These are phyloP conservation scores for Colletotrichum sp. DNA, from an alignment of 2,329 filamentous ascomycete genomes.

Conservation along the genomic window DNA sequence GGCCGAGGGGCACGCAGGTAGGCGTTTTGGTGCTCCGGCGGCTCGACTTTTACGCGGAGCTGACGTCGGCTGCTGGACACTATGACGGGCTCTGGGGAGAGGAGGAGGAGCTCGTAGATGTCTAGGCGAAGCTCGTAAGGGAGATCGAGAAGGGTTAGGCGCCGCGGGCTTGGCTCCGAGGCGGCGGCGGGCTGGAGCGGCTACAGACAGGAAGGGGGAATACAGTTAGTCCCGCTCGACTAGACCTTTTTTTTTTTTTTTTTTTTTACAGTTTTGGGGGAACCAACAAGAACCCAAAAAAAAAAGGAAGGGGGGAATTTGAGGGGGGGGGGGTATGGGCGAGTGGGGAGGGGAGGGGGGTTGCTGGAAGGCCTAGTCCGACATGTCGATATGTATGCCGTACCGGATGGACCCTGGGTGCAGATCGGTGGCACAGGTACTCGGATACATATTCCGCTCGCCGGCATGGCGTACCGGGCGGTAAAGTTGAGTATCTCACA, in stretches of 20 bases:
- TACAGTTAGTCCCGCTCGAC: not conserved
- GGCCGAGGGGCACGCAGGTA: conserved; percentile 7
- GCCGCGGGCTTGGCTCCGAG: not conserved
- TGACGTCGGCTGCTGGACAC: conserved; percentile 17
- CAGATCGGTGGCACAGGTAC: not conserved
- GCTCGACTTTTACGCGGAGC: conserved; percentile 9
- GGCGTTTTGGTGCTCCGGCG: conserved; percentile 5
- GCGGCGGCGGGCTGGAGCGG: not conserved
- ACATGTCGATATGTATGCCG: not conserved
- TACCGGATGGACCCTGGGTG: not conserved
- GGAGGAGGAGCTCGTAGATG: conserved; percentile 29
- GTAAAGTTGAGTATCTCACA: not conserved
- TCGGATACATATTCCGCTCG: not conserved
- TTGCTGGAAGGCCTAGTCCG: not conserved
- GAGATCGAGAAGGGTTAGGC: conserved; percentile 26
- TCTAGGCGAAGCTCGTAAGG: conserved; percentile 32
- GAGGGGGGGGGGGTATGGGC: too few relatives aligned
- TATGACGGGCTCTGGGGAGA: conserved; percentile 9
- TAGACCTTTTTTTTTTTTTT: not conserved
- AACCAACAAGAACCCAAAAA: too few relatives aligned
- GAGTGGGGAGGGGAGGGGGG: too few relatives aligned
- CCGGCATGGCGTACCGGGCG: not conserved
- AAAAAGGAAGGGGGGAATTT: too few relatives aligned
- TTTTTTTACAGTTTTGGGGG: too few relatives aligned
- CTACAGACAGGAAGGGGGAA: not conserved